Base-by-base conservation (phyloP, 2,329 filamentous ascomycete genomes). In the Cladosporium sp. region DNA sequence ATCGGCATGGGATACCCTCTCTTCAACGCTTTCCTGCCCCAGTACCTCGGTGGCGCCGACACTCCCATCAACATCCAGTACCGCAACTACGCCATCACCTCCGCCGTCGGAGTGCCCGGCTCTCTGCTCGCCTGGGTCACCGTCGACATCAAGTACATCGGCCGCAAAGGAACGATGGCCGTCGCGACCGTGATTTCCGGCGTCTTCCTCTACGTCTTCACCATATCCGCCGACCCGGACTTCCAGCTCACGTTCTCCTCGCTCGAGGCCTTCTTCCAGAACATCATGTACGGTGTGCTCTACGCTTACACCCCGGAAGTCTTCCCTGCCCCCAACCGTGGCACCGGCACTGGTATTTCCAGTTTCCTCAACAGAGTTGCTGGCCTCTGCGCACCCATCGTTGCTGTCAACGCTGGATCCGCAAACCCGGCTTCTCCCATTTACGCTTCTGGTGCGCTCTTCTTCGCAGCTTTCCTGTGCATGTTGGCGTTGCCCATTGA, bases 1-100 rank as follows among this genome's bases (percentile, higher is more conserved):
- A 93, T 96, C 70, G 92, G 92, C 66, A 90, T 96, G 87, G 91
- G 89, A 2, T 96, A 94, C 73, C 92, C 91, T 0, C 85, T 96
- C 1, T 96, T 94, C 84, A 95, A 95, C 77, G 90, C 91, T 61
- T 96, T 96, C 79, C 83, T 96, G n/a, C 92, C 92, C 0, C 91
- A 95, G 70, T 95, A 95, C 74, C 86, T 96, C 66, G 86, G 88
- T 26, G 68, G 73, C 16, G 78, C 78, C 58, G 68, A 70, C 11
- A 77, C 79, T 28, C 73, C 79, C 14, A 46, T 67, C 51, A 56
- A 58, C 49, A 76, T 79, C 36, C 81, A 87, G 0, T 96, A 95
- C 80, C 88, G 90, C 67, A 92, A 92, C 82, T 94, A 93, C 76
- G 89, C 89, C 76, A 93, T 96, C 76, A 92, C 90, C 18, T 90